Conservation (phyloP, 208 protist genomes). For the Herpetomonas tarakana region DNA sequence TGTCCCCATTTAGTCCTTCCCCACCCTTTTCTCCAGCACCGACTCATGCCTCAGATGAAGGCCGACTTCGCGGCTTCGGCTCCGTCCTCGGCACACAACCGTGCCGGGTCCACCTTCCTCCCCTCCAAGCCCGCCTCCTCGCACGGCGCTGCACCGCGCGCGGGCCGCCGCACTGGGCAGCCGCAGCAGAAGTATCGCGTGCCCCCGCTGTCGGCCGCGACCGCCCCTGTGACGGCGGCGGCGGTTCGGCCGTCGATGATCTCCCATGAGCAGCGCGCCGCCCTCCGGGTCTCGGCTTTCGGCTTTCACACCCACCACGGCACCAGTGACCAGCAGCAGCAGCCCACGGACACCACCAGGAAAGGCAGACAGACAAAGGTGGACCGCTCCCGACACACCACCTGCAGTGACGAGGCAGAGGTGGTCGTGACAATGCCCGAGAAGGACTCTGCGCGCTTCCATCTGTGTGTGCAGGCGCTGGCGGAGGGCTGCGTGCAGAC, state of each 20-base stretch:
- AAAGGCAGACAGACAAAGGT: background rate
- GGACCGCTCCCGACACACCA: conserved; percentile 22
- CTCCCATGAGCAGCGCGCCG: conserved; percentile 34
- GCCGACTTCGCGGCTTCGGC: conserved; percentile 3
- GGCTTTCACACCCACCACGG: conserved; percentile 35
- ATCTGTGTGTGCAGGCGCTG: conserved; percentile 81
- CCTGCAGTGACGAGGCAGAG: conserved; percentile 8
- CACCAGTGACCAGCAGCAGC: conserved; percentile 5
- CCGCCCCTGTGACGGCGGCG: conserved; percentile 2
- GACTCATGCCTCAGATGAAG: conserved; percentile 2
- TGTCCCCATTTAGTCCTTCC: too few relatives aligned
- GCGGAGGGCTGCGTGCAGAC: conserved; percentile 74
- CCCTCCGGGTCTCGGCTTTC: conserved; percentile 42
- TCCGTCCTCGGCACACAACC: conserved; percentile 3
- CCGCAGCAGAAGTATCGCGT: background rate
- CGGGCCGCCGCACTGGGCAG: background rate
- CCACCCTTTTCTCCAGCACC: too few relatives aligned
- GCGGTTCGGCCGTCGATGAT: conserved; percentile 20
- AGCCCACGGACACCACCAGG: background rate
- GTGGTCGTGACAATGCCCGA: conserved; percentile 57
- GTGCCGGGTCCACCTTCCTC: background rate
- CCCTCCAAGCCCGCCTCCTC: background rate
- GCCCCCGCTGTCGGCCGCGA: background rate
- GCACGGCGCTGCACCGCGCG: background rate
- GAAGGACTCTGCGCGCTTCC: conserved; percentile 66